Conservation (phyloP, 2,329 filamentous ascomycete genomes). For the Aspergillus sp. region DNA sequence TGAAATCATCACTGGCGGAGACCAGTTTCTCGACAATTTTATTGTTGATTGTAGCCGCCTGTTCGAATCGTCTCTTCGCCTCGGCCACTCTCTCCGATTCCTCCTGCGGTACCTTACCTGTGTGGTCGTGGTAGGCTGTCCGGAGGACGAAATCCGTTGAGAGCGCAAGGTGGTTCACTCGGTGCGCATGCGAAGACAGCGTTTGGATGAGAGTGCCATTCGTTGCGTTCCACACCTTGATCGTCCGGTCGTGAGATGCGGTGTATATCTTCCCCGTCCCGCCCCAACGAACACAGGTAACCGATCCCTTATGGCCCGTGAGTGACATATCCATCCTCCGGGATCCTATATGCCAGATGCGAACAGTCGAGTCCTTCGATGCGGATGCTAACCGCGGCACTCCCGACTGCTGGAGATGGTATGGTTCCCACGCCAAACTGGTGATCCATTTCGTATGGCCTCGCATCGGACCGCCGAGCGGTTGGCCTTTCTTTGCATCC, state of each 20-base stretch:
- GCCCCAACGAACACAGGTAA: constrained; percentile 90
- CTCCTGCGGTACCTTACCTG: constrained; percentile 58
- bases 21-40: constrained; percentile 75
- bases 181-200: constrained; percentile 75
- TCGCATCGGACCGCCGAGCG: constrained; percentile 62
- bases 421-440: constrained; percentile 85
- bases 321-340: constrained; percentile 73
- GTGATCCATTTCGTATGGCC: constrained; percentile 88
- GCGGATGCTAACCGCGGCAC: constrained; percentile 74
- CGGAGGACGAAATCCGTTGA: constrained; percentile 86
- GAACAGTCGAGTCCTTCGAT: constrained; percentile 80
- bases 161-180: constrained; percentile 89
- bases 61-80: constrained; percentile 75
- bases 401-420: constrained; percentile 68
- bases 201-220: constrained; percentile 74
- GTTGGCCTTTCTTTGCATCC: constrained; percentile 73
- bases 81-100: constrained; percentile 64
- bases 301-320: constrained; percentile 78
- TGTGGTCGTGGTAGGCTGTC: constrained; percentile 81
- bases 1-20: constrained; percentile 90
- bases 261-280: constrained; percentile 80
- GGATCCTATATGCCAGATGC: constrained; percentile 76
- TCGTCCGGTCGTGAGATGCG: constrained; percentile 80
- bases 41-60: constrained; percentile 68
- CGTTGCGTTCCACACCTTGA: constrained; percentile 79